These are phyloP conservation scores for Cercospora citrullina DNA, from an alignment of 2,329 filamentous ascomycete species.

Conservation along the genomic window DNA sequence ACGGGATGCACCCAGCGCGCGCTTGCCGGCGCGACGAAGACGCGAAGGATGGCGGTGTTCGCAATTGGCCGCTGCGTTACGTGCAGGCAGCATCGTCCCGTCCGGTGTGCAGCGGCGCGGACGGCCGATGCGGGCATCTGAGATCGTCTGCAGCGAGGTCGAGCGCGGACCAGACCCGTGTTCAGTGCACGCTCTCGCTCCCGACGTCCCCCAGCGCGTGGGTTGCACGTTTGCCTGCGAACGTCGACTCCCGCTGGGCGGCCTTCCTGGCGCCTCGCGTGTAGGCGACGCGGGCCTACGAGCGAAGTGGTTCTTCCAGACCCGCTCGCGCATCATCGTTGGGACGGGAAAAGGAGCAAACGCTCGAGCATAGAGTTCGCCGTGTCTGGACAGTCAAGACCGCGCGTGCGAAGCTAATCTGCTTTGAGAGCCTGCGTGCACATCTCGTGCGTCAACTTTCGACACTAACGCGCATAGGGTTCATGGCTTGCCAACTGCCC, in stretches of 20 bases:
- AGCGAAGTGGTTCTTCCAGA: neutral
- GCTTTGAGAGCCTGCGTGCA: neutral
- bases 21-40: neutral
- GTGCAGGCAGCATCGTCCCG: neutral
- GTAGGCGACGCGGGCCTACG: neutral
- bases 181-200: neutral
- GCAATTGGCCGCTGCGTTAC: neutral
- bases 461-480: neutral
- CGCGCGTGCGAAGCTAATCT: neutral
- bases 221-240: neutral
- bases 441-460: slow-evolving; percentile 1
- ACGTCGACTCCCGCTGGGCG: neutral
- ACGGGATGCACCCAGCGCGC: neutral
- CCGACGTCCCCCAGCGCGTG: neutral
- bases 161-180: neutral
- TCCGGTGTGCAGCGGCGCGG: slow-evolving; percentile 2
- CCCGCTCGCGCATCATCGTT: neutral
- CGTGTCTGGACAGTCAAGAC: neutral
- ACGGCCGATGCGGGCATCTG: neutral
- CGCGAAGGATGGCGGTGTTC: neutral
- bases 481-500: neutral
- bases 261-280: neutral
- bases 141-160: neutral
- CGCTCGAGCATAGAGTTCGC: neutral
- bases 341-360: neutral